Evolutionary conservation across 768 basidiomycete species (phyloP), one percentile per base, ranked within the genome.

Genomic region (Rhodotorula paludigena): DNA sequence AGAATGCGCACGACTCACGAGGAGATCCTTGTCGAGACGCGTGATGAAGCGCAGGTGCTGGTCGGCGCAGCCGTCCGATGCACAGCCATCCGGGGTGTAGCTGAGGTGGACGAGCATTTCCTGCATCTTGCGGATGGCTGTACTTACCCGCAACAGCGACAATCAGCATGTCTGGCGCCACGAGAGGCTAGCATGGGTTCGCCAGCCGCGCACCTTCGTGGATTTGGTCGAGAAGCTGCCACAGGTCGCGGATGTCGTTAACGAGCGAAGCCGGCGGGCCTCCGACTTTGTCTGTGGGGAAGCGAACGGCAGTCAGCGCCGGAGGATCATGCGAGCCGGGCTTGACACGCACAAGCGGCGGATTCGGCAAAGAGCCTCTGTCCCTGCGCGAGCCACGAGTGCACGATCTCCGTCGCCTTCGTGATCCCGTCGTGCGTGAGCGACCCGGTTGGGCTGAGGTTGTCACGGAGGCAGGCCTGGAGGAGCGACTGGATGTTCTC

Each of bases 31-130:
- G 45, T 63, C 62, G 28, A 63, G 54, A 16, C 62, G 53, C 5
- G 62, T 63, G n/a, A 55, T 42, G 44, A 63, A 47, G 28, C 62
- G 53, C 35, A 55, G 45, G 54, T 63, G 62, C 54, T 63, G 52
- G 35, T 68, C 60, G 25, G 60, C 39, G 45, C 66, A 68, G 1
- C 51, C 51, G 42, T 68, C 66, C 30, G 42, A 21, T 0, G 5
- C 21, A 42, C 66, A 68, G 0, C 60, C 66, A 1, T 6, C 7
- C 16, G 66, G 66, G 11, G 51, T 36, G 49, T 63, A 53, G 21
- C 9, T 20, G 44, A 68, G 49, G 44, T 68, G 57, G 38, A 68
- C 51, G 49, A 68, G 51, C 51, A 63, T 51, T 30, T 57, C 45
- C 14, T 68, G 66, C 4, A 68, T 14, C 28, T 42, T 45, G 33